Evolutionary conservation across 495 filamentous ascomycete species (phyloP).

Genomic region (Hypoxylon fragiforme): DNA sequence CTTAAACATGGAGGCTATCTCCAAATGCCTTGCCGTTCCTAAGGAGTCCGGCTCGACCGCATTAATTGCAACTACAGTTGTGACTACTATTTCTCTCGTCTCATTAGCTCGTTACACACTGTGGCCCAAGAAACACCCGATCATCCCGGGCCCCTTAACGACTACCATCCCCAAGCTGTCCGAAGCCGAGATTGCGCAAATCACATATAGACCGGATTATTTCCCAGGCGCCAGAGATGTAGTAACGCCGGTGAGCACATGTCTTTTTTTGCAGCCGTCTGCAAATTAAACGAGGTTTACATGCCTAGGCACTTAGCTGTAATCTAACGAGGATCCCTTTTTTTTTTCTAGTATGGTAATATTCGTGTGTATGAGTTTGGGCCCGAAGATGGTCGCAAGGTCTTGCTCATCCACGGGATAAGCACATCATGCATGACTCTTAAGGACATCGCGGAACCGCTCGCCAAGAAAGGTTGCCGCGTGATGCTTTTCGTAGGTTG

Average conservation of each 20-base stretch:
- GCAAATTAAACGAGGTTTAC: too few relatives aligned
- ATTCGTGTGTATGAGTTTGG: conserved; percentile 90
- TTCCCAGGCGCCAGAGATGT: conserved; percentile 52
- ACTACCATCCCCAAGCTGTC: conserved; percentile 39
- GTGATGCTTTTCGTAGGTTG: conserved; percentile 71
- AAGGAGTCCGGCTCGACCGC: conserved; percentile 28
- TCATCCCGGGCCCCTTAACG: conserved; percentile 43
- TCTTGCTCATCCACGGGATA: conserved; percentile 84
- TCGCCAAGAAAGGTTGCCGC: conserved; percentile 75
- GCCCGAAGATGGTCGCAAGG: conserved; percentile 75
- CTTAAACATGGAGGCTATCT: conserved; percentile 30
- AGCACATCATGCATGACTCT: conserved; percentile 79
- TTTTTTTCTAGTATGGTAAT: conserved; percentile 80
- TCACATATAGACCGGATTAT: conserved; percentile 44
- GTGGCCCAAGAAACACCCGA: conserved; percentile 39
- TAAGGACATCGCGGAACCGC: conserved; percentile 64
- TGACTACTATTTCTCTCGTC: conserved; percentile 36
- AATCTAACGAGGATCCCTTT: too few relatives aligned
- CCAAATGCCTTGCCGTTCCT: conserved; percentile 25
- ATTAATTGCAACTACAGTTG: conserved; percentile 38
- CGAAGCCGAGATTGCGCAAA: conserved; percentile 31
- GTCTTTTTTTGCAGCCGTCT: too few relatives aligned
- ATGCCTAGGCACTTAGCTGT: too few relatives aligned
- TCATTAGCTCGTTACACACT: conserved; percentile 37
- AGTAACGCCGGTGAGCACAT: conserved; percentile 47